A percentile compares a stretch with the other conserved stretches of the same genome.
Evolutionary conservation across 2,329 filamentous ascomycete species (phyloP).

Genomic region (Colletotrichum cordylinicola): DNA sequence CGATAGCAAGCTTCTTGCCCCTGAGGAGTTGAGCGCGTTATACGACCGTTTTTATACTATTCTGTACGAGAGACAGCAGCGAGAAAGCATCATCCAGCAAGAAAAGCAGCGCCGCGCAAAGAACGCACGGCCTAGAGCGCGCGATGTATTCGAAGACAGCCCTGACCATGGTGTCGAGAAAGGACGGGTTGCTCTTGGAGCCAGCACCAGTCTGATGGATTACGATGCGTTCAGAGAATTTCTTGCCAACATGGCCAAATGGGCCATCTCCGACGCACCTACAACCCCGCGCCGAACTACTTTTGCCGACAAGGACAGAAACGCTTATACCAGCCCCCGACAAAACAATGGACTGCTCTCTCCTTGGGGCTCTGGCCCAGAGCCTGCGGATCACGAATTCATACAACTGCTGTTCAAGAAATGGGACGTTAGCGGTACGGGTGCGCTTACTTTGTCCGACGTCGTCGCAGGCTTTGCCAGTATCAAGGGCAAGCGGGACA

Average conservation of each 20-base stretch:
- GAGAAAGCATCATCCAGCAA: slow-evolving; percentile 78
- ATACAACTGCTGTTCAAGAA: slow-evolving; percentile 84
- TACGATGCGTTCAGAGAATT: slow-evolving; percentile 97
- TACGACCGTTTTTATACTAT: slow-evolving; percentile 96
- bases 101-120: slow-evolving; percentile 72
- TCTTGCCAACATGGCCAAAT: slow-evolving; percentile 85
- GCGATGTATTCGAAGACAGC: slow-evolving; percentile 35
- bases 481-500: slow-evolving; percentile 92
- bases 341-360: slow-evolving; percentile 36
- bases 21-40: slow-evolving; percentile 85
- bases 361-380: slow-evolving; percentile 62
- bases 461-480: slow-evolving; percentile 89
- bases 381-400: slow-evolving; percentile 93
- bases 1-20: slow-evolving; percentile 88
- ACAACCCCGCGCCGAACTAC: slow-evolving; percentile 57
- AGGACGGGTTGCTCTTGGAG: slow-evolving; percentile 85
- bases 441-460: slow-evolving; percentile 85
- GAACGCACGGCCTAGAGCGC: slow-evolving; percentile 60
- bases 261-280: slow-evolving; percentile 90
- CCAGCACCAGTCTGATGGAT: slow-evolving; percentile 93
- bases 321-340: slow-evolving; percentile 39
- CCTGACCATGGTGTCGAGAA: slow-evolving; percentile 70
- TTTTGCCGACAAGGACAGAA: slow-evolving; percentile 57
- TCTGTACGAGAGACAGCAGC: slow-evolving; percentile 89
- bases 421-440: slow-evolving; percentile 83